Conservation (phyloP, 495 filamentous ascomycete species). For the Penicillium steckii region DNA sequence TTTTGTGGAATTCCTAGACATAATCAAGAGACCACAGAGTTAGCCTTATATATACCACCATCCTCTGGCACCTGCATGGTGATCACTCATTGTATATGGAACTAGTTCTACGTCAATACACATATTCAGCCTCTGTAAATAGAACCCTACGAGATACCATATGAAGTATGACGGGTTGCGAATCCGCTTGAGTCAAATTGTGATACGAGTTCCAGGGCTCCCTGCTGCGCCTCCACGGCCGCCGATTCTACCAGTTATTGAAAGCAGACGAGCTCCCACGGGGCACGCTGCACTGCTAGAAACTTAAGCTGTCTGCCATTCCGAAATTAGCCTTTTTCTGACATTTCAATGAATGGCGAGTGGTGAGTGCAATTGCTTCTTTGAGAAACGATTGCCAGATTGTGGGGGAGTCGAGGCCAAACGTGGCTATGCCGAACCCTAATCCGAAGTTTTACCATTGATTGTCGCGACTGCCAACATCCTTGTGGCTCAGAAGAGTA, state of each 20-base stretch:
- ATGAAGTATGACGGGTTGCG: not conserved
- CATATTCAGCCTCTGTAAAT: not conserved
- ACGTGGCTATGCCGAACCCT: not conserved
- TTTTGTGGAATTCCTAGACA: too few species aligned
- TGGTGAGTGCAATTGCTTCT: not conserved
- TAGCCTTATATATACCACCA: too few species aligned
- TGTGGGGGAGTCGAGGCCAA: not conserved
- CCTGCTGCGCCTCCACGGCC: constrained; percentile 10
- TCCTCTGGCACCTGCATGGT: too few species aligned
- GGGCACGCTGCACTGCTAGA: not conserved
- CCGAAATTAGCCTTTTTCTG: not conserved
- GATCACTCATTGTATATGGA: too few species aligned
- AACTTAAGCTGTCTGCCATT: not conserved
- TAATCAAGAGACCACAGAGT: too few species aligned
- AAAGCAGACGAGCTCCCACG: not conserved
- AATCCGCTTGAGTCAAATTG: not conserved
- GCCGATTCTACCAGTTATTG: not conserved
- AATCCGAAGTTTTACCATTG: not conserved
- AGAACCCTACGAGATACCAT: not conserved
- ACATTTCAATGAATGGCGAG: not conserved
- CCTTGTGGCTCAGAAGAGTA: too few species aligned
- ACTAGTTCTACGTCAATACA: not conserved
- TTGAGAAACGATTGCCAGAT: not conserved
- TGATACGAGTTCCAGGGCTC: not conserved
- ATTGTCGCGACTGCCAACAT: too few species aligned